These are phyloP conservation scores for Hymenoscyphus infarciens DNA, from an alignment of 2,329 filamentous ascomycete species.

Conservation along the genomic window DNA sequence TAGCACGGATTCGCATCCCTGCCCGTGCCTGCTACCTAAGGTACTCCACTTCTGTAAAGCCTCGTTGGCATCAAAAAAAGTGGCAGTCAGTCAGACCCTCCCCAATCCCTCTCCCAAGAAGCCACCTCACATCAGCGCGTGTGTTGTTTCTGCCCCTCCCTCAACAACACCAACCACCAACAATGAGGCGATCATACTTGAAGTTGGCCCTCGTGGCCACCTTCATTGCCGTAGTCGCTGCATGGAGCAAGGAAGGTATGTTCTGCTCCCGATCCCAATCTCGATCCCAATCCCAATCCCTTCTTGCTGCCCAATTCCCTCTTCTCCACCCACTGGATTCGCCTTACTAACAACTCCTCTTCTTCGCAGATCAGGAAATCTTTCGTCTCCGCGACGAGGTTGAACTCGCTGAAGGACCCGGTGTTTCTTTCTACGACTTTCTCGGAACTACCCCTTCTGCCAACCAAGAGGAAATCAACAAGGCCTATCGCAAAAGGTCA, in stretches of 20 bases:
- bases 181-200: constrained; percentile 34
- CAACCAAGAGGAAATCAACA: constrained; percentile 83
- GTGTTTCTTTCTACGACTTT: constrained; percentile 92
- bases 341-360: constrained; percentile 24
- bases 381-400: constrained; percentile 93
- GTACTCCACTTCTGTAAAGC: not conserved
- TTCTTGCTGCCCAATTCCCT: constrained; percentile 6
- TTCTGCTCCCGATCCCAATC: constrained; percentile 10
- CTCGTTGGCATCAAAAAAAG: constrained; percentile 22
- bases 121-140: constrained; percentile 29
- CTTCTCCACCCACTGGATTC: constrained; percentile 9
- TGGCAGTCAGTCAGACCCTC: constrained; percentile 1
- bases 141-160: constrained; percentile 9
- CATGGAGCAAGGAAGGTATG: constrained; percentile 39
- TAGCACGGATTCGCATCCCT: constrained; percentile 4
- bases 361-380: constrained; percentile 83
- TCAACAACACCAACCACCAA: constrained; percentile 22
- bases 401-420: constrained; percentile 65
- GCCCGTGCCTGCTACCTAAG: too few species aligned
- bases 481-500: constrained; percentile 88
- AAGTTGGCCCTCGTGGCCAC: constrained; percentile 32
- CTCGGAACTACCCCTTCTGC: constrained; percentile 72
- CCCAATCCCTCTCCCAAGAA: constrained; percentile 13
- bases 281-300: not conserved
- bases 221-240: constrained; percentile 31